Percentiles rank a stretch among this genome's conserved stretches.
These are phyloP conservation scores for Phyllosticta capitalensis DNA, from an alignment of 2,329 filamentous ascomycete genomes.

Conservation along the genomic window DNA sequence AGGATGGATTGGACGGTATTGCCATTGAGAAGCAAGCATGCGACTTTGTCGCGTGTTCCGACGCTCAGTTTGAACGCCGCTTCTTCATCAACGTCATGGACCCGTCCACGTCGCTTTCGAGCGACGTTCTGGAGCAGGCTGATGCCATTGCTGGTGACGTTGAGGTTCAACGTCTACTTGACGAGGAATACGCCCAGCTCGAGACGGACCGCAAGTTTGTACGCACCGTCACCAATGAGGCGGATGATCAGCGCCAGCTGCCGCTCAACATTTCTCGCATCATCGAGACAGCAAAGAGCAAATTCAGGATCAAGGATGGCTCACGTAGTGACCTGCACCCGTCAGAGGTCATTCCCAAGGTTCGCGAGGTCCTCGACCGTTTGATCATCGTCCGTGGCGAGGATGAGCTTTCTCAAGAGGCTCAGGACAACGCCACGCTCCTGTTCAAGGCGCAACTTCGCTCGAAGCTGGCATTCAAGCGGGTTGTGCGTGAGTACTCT, in stretches of 20 bases:
- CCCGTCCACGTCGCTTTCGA: slow-evolving; percentile 50
- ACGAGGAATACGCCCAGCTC: slow-evolving; percentile 78
- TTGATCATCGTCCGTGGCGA: slow-evolving; percentile 79
- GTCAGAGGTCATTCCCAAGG: slow-evolving; percentile 71
- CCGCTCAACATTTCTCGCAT: slow-evolving; percentile 88
- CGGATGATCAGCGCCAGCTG: slow-evolving; percentile 81
- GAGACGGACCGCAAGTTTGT: slow-evolving; percentile 64
- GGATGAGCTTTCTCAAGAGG: slow-evolving; percentile 74
- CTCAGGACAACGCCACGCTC: slow-evolving; percentile 77
- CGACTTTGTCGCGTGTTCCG: slow-evolving; percentile 73
- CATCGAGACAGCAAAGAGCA: slow-evolving; percentile 78
- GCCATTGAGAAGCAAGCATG: slow-evolving; percentile 89
- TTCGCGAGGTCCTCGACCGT: slow-evolving; percentile 63
- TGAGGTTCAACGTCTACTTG: slow-evolving; percentile 76
- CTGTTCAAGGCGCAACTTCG: slow-evolving; percentile 88
- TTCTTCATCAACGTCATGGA: slow-evolving; percentile 86
- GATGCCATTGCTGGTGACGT: slow-evolving; percentile 79
- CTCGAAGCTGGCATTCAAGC: slow-evolving; percentile 85
- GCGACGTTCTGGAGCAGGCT: slow-evolving; percentile 73
- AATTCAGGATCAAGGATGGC: slow-evolving; percentile 81
- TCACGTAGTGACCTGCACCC: slow-evolving; percentile 85
- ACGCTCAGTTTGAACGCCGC: slow-evolving; percentile 65
- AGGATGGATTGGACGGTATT: slow-evolving; percentile 89
- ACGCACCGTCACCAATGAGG: slow-evolving; percentile 54
- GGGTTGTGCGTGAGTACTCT: slow-evolving; percentile 74